Evolutionary conservation across 495 filamentous ascomycete genomes (phyloP).

Genomic region (Aspergillus sparsus): DNA sequence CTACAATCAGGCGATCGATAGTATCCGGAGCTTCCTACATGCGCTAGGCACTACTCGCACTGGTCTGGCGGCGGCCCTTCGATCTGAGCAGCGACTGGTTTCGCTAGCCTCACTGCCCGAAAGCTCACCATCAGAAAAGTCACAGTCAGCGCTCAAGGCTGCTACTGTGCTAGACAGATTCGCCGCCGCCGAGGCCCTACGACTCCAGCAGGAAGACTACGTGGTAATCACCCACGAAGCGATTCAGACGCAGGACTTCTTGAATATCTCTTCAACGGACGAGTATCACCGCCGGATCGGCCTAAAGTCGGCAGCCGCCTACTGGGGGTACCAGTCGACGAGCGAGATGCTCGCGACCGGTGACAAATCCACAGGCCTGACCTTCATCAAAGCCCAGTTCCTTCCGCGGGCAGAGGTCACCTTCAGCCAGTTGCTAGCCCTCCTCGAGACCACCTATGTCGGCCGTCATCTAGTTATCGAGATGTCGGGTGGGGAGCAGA

Average conservation of each 20-base stretch:
- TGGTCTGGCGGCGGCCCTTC: neutral
- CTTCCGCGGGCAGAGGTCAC: neutral
- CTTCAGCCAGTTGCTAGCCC: neutral
- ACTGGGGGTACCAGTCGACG: neutral
- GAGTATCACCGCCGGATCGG: neutral
- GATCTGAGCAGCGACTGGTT: neutral
- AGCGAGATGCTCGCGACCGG: neutral
- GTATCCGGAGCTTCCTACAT: neutral
- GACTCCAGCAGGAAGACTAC: neutral
- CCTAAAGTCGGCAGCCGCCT: neutral
- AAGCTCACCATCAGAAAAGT: too few relatives aligned
- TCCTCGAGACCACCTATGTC: neutral
- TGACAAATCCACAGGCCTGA: neutral
- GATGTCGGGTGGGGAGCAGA: neutral
- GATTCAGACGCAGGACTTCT: neutral
- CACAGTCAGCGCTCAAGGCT: neutral
- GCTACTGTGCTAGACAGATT: neutral
- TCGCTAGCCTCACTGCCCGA: neutral
- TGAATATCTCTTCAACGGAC: neutral
- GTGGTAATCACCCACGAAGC: slow-evolving; percentile 1
- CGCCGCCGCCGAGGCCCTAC: neutral
- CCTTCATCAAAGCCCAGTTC: neutral
- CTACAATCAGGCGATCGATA: neutral
- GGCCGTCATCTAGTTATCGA: neutral
- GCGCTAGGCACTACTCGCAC: neutral